These are phyloP conservation scores for Lippia alba DNA, from an alignment of 305 asterid species.

Conservation along the genomic window DNA sequence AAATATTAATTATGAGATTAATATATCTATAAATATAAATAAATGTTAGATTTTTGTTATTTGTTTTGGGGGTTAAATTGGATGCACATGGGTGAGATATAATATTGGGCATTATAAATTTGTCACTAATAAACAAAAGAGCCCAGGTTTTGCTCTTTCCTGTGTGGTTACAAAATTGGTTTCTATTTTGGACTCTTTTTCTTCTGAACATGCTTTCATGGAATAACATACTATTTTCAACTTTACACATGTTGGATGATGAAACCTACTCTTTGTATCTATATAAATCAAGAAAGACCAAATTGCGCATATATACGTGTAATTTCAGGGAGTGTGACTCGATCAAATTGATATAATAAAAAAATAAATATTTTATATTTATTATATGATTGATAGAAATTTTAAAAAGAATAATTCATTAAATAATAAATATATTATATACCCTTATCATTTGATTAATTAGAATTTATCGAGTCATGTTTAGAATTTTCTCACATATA, in stretches of 20 bases:
- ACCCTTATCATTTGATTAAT: too few species aligned
- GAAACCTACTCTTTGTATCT: constrained; percentile 9
- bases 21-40: not conserved
- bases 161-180: constrained; percentile 38
- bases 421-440: too few species aligned
- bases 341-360: too few species aligned
- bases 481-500: too few species aligned
- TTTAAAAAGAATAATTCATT: too few species aligned
- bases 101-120: constrained; percentile 25
- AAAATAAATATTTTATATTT: too few species aligned
- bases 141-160: constrained; percentile 38
- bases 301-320: not conserved
- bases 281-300: too few species aligned
- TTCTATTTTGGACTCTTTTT: constrained; percentile 36
- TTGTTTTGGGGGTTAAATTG: constrained; percentile 40
- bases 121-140: constrained; percentile 36
- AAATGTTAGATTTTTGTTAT: too few species aligned
- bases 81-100: constrained; percentile 64
- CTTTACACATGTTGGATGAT: constrained; percentile 36
- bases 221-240: constrained; percentile 16
- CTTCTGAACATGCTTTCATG: constrained; percentile 40
- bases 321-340: too few species aligned
- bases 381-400: too few species aligned
- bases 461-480: too few species aligned
- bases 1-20: constrained; percentile 31